Evolutionary conservation across 2,329 filamentous ascomycete genomes (phyloP), one percentile per base, ranked within the genome.

Genomic region (Metarhizium album): DNA sequence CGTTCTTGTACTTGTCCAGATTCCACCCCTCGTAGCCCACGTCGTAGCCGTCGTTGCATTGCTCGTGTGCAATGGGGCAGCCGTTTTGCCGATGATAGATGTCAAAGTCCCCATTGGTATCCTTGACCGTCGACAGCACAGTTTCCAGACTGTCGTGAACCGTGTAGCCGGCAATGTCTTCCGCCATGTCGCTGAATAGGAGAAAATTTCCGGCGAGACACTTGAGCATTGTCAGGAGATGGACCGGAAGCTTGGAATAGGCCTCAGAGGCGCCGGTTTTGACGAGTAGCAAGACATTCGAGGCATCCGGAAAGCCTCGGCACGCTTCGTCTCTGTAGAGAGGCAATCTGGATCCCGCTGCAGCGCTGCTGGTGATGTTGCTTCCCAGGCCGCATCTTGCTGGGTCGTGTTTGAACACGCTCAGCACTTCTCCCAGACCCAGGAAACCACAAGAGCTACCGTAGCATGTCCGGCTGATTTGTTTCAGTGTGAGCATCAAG

Each of bases 1-100:
- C 65, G 60, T 79, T 80, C 64, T 82, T 82, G 67, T 80, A 82
- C 64, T 79, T 80, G 65, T 82, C 79, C 29, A 82, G 62, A 22
- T 66, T 69, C 78, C 78, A 81, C 1, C 68, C 70, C 22, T 70
- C 64, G 53, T 57, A 49, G 50, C 51, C 54, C 5, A 51, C 49
- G 45, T 60, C 47, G 50, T 55, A 47, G 49, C 54, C 46, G 59
- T 62, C 64, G 53, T 68, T 68, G 55, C 75, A 73, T 48, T 68
- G 70, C 40, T 71, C 70, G 46, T 73, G 70, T 23, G 72, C 68
- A 46, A 69, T 60, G 23, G 67, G 62, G 53, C 75, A 78, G 42
- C 68, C 60, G 45, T 72, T 59, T 58, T 75, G 73, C 18, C 64
- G 65, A 8, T 62, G 63, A 54, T 75, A 75, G 11, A 75, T 62